Conservation (phyloP, 305 asterid genomes). For the Euphrasia arctica region DNA sequence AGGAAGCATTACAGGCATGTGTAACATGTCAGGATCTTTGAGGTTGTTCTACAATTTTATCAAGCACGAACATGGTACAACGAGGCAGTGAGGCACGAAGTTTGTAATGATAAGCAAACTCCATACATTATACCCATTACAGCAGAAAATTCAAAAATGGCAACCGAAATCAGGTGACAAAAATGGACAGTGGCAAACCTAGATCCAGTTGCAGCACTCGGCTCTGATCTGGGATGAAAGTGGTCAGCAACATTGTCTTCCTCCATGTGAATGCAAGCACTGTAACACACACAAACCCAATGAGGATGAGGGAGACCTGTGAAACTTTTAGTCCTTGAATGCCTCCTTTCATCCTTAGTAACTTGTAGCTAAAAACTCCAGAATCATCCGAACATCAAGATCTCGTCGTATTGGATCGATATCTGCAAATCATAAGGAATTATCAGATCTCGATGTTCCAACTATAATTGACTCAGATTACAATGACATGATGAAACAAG, state of each 20-base stretch:
- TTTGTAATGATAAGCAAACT: background rate
- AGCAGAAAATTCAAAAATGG: background rate
- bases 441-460: background rate
- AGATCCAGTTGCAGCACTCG: constrained; percentile 40
- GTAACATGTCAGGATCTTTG: background rate
- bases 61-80: background rate
- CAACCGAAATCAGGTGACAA: constrained; percentile 13
- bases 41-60: background rate
- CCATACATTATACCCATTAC: constrained; percentile 2
- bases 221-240: constrained; percentile 52
- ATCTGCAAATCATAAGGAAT: constrained; percentile 30
- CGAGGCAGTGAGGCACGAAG: too few species aligned
- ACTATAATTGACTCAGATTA: background rate
- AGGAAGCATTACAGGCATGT: background rate
- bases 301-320: constrained; percentile 80
- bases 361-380: too few species aligned
- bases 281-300: constrained; percentile 58
- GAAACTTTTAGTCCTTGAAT: constrained; percentile 58
- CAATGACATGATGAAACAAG: too few species aligned
- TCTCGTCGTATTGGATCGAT: constrained; percentile 27
- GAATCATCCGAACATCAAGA: constrained; percentile 35
- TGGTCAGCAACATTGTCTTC: constrained; percentile 56
- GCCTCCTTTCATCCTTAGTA: constrained; percentile 77
- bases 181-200: constrained; percentile 44
- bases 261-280: constrained; percentile 73